Conservation (phyloP, 768 basidiomycete species). For the Termitomyces heimii region DNA sequence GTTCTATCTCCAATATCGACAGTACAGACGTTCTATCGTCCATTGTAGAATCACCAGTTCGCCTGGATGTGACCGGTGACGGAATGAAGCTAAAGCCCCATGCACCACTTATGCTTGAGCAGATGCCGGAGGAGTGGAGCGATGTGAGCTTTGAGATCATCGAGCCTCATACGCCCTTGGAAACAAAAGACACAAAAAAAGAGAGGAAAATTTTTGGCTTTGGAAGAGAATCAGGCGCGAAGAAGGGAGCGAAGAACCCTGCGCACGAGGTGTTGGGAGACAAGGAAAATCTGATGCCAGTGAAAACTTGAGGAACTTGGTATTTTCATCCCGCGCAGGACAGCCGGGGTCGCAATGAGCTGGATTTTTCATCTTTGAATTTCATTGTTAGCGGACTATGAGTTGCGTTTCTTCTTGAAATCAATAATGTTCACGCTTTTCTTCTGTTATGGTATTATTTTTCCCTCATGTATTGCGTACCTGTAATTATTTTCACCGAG, state of each 20-base stretch:
- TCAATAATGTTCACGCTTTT: not conserved
- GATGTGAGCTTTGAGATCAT: conserved; percentile 50
- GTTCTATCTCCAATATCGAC: not conserved
- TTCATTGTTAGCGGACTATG: not conserved
- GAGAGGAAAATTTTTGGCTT: conserved; percentile 9
- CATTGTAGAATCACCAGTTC: conserved; percentile 41
- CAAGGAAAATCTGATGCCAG: conserved; percentile 44
- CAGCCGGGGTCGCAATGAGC: not conserved
- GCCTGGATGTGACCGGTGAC: conserved; percentile 28
- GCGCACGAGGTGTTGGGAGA: conserved; percentile 36
- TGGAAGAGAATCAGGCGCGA: conserved; percentile 1
- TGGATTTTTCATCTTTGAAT: not conserved
- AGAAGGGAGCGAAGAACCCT: conserved; percentile 17
- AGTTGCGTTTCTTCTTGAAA: not conserved
- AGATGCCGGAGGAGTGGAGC: conserved; percentile 49
- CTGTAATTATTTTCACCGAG: not conserved
- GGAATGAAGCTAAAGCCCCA: conserved; percentile 23
- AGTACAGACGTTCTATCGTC: conserved; percentile 2
- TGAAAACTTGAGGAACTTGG: conserved; percentile 1
- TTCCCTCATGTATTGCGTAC: not conserved
- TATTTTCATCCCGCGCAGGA: conserved; percentile 2
- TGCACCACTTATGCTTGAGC: conserved; percentile 48
- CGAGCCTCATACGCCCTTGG: conserved; percentile 1
- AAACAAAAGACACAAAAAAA: conserved; percentile 6
- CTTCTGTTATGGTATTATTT: not conserved